Evolutionary conservation across 1,284 basidiomycete genomes (phyloP).

Genomic region (Phellinidium pouzarii): DNA sequence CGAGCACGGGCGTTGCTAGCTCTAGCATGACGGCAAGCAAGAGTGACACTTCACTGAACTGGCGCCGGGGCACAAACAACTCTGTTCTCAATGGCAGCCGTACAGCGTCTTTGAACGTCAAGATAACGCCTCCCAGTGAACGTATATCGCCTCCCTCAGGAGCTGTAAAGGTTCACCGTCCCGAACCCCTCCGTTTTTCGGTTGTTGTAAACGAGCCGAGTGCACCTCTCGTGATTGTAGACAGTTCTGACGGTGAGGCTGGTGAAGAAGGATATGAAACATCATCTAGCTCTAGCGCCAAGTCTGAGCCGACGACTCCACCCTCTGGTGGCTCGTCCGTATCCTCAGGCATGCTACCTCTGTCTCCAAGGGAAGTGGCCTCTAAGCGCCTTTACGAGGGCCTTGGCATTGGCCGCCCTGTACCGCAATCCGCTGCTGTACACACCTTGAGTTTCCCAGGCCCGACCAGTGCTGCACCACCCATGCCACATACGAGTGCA

Average conservation of each 20-base stretch:
- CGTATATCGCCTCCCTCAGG: conserved; percentile 45
- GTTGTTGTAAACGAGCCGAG: conserved; percentile 44
- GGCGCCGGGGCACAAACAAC: conserved; percentile 68
- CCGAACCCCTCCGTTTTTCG: conserved; percentile 63
- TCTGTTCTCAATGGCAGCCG: conserved; percentile 64
- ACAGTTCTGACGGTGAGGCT: conserved; percentile 35
- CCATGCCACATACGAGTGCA: conserved; percentile 18
- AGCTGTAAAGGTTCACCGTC: conserved; percentile 38
- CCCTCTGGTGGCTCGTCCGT: conserved; percentile 51
- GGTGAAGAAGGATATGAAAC: conserved; percentile 53
- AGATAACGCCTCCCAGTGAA: conserved; percentile 60
- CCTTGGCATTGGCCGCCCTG: conserved; percentile 65
- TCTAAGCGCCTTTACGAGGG: conserved; percentile 79
- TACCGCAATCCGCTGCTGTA: conserved; percentile 27
- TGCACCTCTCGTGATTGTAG: conserved; percentile 50
- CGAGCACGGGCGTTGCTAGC: conserved; percentile 17
- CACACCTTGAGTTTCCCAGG: conserved; percentile 13
- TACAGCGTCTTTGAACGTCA: conserved; percentile 47
- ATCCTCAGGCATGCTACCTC: conserved; percentile 36
- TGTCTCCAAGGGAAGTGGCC: conserved; percentile 75
- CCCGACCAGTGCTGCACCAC: background rate
- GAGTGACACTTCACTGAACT: conserved; percentile 67
- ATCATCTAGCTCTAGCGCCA: conserved; percentile 37
- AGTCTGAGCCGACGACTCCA: conserved; percentile 60
- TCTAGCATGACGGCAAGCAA: conserved; percentile 47